These are phyloP conservation scores for Moesziomyces sp. DNA, from an alignment of 1,284 basidiomycete species.

Conservation along the genomic window DNA sequence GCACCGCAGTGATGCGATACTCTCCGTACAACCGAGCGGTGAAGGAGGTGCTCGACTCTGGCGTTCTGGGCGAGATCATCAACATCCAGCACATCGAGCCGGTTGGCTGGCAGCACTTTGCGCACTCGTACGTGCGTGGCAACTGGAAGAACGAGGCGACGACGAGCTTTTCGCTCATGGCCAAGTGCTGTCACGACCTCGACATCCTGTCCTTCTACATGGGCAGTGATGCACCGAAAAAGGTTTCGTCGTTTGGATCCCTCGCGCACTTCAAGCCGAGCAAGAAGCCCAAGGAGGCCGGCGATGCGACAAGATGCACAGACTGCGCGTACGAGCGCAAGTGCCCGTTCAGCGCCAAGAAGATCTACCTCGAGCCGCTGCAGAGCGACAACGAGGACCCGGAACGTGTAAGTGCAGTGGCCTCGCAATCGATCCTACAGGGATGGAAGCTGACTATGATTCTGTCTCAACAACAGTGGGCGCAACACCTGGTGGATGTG, in stretches of 20 bases:
- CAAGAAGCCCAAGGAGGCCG: conserved; percentile 38
- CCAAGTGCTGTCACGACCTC: conserved; percentile 41
- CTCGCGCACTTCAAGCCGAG: conserved; percentile 35
- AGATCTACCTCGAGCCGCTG: conserved; percentile 38
- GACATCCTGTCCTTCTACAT: conserved; percentile 44
- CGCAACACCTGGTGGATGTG: conserved; percentile 27
- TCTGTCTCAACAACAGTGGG: conserved; percentile 14
- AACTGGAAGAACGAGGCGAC: conserved; percentile 41
- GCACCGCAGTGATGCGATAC: conserved; percentile 23
- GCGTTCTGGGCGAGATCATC: conserved; percentile 38
- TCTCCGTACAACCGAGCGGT: conserved; percentile 39
- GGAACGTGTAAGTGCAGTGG: conserved; percentile 20
- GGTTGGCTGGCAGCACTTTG: conserved; percentile 43
- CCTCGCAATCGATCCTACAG: too few relatives aligned
- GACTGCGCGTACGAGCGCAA: conserved; percentile 34
- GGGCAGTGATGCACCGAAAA: conserved; percentile 24
- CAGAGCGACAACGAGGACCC: conserved; percentile 21
- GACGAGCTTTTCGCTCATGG: conserved; percentile 39
- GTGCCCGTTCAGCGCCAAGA: conserved; percentile 40
- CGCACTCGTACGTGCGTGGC: conserved; percentile 39
- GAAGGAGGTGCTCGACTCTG: conserved; percentile 34
- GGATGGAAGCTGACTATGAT: conserved; percentile 3
- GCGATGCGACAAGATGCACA: conserved; percentile 30
- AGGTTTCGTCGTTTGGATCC: conserved; percentile 31
- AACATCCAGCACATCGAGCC: conserved; percentile 46